A percentile compares a stretch with the other conserved stretches of the same genome.
Evolutionary conservation across 768 basidiomycete species (phyloP).

Genomic region (Leccinum barrowsii): DNA sequence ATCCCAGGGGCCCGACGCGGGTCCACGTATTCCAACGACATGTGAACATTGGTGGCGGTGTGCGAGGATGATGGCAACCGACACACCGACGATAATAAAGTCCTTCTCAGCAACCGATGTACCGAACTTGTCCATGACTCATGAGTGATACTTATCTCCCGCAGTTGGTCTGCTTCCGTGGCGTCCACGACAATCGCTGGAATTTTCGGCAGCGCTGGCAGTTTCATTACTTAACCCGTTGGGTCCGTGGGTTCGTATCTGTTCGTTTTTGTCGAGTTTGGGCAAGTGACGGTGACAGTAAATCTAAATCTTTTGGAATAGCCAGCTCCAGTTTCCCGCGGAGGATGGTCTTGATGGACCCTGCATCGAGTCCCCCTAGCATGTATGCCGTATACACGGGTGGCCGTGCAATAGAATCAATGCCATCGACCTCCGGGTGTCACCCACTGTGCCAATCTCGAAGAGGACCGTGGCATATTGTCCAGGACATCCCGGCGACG

Average conservation of each 20-base stretch:
- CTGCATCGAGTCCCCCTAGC: not conserved
- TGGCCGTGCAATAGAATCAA: not conserved
- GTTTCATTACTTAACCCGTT: conserved; percentile 6
- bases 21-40: not conserved
- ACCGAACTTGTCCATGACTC: not conserved
- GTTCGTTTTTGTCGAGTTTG: not conserved
- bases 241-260: not conserved
- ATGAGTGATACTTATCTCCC: not conserved
- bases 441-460: not conserved
- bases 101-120: not conserved
- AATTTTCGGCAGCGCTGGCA: conserved; percentile 2
- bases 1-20: not conserved
- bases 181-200: not conserved
- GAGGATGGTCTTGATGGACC: not conserved
- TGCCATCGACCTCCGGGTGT: not conserved
- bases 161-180: not conserved
- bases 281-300: not conserved
- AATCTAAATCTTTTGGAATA: not conserved
- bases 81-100: not conserved
- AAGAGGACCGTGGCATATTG: not conserved
- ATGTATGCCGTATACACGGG: not conserved
- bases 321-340: not conserved
- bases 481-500: not conserved
- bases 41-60: conserved; percentile 2
- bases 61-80: not conserved